A percentile compares a stretch with the other conserved stretches of the same genome.
phyloP scores from a whole-genome alignment of 2,329 filamentous ascomycete species.

The Epichloe aotearoae region DNA sequence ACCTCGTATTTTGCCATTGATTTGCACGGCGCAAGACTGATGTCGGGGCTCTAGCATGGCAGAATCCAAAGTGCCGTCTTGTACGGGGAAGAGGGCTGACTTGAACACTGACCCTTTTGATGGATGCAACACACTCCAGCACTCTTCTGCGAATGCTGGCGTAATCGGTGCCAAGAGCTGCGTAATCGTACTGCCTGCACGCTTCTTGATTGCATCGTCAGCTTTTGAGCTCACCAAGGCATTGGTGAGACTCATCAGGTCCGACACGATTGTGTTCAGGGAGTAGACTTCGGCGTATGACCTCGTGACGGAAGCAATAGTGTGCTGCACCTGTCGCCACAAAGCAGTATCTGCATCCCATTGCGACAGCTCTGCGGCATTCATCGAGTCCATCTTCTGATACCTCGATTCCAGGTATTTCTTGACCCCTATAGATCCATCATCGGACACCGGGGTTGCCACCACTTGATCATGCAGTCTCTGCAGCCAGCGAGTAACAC shows the following conservation, averaged over 20 bases:
- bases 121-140: slow-evolving; percentile 49
- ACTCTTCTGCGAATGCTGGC: slow-evolving; percentile 70
- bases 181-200: slow-evolving; percentile 43
- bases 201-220: slow-evolving; percentile 30
- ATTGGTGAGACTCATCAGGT: slow-evolving; percentile 74
- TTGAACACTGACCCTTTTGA: slow-evolving; percentile 26
- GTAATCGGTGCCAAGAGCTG: slow-evolving; percentile 67
- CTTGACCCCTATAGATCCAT: slow-evolving; percentile 12
- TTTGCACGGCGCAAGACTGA: slow-evolving; percentile 52
- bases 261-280: slow-evolving; percentile 72
- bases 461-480: slow-evolving; percentile 48
- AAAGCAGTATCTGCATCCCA: slow-evolving; percentile 37
- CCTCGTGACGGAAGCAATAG: slow-evolving; percentile 51
- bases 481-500: slow-evolving; percentile 68
- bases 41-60: slow-evolving; percentile 35
- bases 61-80: slow-evolving; percentile 36
- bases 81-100: slow-evolving; percentile 44
- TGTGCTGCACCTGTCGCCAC: slow-evolving; percentile 54
- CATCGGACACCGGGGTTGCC: slow-evolving; percentile 9
- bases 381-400: slow-evolving; percentile 18
- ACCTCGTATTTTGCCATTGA: slow-evolving; percentile 68
- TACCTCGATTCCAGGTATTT: slow-evolving; percentile 24
- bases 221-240: slow-evolving; percentile 35
- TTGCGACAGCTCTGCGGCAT: slow-evolving; percentile 18
- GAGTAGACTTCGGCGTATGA: slow-evolving; percentile 61